Base-by-base conservation (phyloP, 768 basidiomycete species). In the Agaricus subrufescens region DNA sequence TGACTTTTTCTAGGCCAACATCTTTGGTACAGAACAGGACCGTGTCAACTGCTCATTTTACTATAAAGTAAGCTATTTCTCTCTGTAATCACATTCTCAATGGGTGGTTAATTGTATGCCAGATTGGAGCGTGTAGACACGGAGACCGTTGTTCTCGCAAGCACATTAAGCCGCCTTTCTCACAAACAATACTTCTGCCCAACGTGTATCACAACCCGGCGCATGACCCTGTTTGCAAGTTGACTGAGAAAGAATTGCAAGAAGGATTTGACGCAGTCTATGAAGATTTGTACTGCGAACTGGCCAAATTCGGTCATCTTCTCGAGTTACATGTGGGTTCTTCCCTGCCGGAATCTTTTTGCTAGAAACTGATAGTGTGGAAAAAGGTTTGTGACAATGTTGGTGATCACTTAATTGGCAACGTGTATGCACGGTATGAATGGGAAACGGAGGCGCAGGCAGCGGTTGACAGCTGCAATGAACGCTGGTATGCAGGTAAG, bases 31-130 rank as follows among this genome's bases (percentile, higher is more conserved):
- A 59, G 91, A 93, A 71, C 91, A 92, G 71, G 90, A 92, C 68
- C 87, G 95, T 64, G 96, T 99, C 60, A 99, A 99, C 69, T 99
- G 96, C 68, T 98, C 95, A 1, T 98, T 99, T 77, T 98, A 97
- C 75, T 94, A 96, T 78, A 96, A 96, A 76, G 90, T 90, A 59
- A 34, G 82, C 69, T 39, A 23, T 15, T 56, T 52, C 59, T 43
- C 30, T 50, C 19, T 19, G 19, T 19, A 25, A 7, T 15, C 46
- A 48, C 15, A 44, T 54, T 4, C 6, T 47, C 12, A 43, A 25
- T 51, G n/a, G 55, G 58, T 50, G 39, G 57, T 58, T 42, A 62
- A 46, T 43, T 38, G 49, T 49, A 38, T 56, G 15, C 8, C 48
- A 95, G 90, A 99, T 99, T 75, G 97, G 97, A 57, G 97, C 97